A percentile compares a stretch with the other conserved stretches of the same genome.
phyloP scores from a whole-genome alignment of 2,329 filamentous ascomycete species.

The Pestalotiopsis sp. region DNA sequence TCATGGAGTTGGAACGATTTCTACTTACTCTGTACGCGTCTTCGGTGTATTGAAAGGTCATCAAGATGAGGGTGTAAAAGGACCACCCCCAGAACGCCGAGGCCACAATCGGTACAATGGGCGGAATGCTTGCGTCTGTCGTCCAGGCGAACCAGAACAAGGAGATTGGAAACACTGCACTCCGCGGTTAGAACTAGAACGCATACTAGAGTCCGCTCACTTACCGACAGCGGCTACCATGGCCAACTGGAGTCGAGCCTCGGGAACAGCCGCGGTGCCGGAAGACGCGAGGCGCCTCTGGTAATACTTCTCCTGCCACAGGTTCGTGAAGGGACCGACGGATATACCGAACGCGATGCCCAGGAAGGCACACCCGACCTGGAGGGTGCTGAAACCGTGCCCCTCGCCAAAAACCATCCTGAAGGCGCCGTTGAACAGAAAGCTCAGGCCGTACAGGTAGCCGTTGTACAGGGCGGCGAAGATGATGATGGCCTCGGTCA shows the following conservation, averaged over 20 bases:
- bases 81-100: constrained; percentile 51
- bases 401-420: constrained; percentile 48
- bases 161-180: constrained; percentile 28
- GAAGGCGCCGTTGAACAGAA: constrained; percentile 51
- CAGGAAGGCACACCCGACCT: constrained; percentile 41
- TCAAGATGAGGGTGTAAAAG: constrained; percentile 51
- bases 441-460: constrained; percentile 49
- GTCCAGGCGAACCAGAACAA: constrained; percentile 40
- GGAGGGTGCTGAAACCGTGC: constrained; percentile 39
- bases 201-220: constrained; percentile 14
- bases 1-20: too few species aligned
- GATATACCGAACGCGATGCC: constrained; percentile 39
- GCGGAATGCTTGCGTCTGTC: constrained; percentile 31
- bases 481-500: constrained; percentile 47
- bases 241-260: constrained; percentile 41
- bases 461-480: constrained; percentile 51
- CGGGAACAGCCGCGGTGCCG: constrained; percentile 36
- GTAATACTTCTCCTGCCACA: constrained; percentile 45
- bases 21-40: constrained; percentile 40
- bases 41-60: constrained; percentile 49
- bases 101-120: constrained; percentile 49
- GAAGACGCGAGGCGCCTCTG: constrained; percentile 31
- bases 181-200: not conserved
- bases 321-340: constrained; percentile 42
- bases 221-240: constrained; percentile 38